Base-by-base conservation (phyloP, 129 eudicot species). In the Tagetes erecta region DNA sequence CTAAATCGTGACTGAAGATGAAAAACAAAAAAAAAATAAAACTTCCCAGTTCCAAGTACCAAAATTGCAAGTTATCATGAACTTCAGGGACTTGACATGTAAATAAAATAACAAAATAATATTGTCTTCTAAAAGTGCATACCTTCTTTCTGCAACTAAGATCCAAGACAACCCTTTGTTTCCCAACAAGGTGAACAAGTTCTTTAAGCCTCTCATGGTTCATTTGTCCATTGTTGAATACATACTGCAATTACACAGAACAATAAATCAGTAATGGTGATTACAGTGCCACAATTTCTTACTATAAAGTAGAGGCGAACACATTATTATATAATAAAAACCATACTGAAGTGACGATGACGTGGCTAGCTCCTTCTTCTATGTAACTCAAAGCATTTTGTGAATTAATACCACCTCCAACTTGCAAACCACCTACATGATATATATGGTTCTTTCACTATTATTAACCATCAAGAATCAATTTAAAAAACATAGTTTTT, bases 81-180 rank as follows among this genome's bases (percentile, higher is more conserved):
- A 60, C 27, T 5, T 8, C 8, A 60, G 27, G 40, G 44, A 35
- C 67, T 34, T 35, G 35, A 62, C 5, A 11, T 11, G 42, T 36
- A 62, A 3, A 11, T 11, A 35, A 30, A 30, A 59, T 20, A 62
- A 4, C 6, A 62, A 36, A 62, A 62, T 62, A 59, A 59, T 35
- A 36, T 12, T 36, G 30, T 62, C 67, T 35, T 11, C 45, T 36
- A 5, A 36, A 62, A 62, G 67, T 34, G 58, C 8, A 52, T 80
- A 94, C 99, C 97, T 94, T 94, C 84, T 91, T 94, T 69, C 99
- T 87, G 88, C 99, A 94, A 82, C 99, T 91, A 67, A 94, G 92
- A 81, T 94, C 99, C 84, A 91, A 82, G 13, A 94, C 96, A 59
- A 94, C 87, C 80, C 99, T 88, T 64, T 85, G 71, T 82, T 85